Evolutionary conservation across 257 asterid species (phyloP).

Genomic region (Solanum rostratum): DNA sequence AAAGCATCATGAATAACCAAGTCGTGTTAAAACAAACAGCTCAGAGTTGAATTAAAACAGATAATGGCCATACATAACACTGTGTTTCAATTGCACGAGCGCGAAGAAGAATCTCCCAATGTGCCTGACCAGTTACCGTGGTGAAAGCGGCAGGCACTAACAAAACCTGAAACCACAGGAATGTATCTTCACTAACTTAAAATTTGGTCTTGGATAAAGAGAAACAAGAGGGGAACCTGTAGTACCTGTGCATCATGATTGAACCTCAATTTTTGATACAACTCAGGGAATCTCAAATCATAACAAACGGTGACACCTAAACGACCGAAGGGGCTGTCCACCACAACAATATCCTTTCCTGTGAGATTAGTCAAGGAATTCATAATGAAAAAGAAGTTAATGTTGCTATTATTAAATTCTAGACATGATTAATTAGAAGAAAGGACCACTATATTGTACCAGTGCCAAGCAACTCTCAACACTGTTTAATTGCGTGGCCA

Average conservation of each 20-base stretch:
- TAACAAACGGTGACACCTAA: conserved; percentile 87
- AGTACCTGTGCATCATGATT: conserved; percentile 54
- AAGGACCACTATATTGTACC: neutral
- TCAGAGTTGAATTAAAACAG: neutral
- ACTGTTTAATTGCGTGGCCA: neutral
- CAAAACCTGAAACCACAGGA: conserved; percentile 33
- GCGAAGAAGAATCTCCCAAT: conserved; percentile 91
- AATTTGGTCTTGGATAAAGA: neutral
- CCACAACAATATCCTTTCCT: conserved; percentile 62
- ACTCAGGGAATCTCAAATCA: conserved; percentile 87
- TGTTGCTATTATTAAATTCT: neutral
- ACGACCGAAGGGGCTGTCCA: conserved; percentile 74
- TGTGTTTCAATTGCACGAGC: conserved; percentile 97
- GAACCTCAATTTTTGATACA: conserved; percentile 87
- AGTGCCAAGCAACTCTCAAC: neutral
- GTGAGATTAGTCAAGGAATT: neutral
- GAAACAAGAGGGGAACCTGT: neutral
- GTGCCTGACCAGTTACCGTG: conserved; percentile 75
- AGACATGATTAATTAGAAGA: neutral
- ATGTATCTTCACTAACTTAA: neutral
- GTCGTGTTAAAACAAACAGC: neutral
- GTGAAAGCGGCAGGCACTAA: conserved; percentile 94
- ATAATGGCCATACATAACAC: conserved; percentile 49
- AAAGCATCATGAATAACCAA: neutral
- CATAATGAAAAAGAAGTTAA: neutral